These are phyloP conservation scores for Tetragonia tetragonoides DNA, from an alignment of 148 eudicot species.

Conservation along the genomic window DNA sequence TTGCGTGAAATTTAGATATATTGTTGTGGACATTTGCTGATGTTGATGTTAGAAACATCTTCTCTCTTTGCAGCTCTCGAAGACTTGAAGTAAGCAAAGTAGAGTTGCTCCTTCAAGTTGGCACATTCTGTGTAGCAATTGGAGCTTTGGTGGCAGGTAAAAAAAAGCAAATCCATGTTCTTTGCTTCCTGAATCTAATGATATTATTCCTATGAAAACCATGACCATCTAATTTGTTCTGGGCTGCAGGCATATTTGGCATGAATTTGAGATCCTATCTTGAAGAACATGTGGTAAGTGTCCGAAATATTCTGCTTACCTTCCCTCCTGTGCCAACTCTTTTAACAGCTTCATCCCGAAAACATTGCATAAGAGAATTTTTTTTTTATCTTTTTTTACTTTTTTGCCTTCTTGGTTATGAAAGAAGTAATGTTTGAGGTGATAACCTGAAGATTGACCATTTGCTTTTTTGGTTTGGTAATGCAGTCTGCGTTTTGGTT, in stretches of 20 bases:
- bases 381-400: neutral
- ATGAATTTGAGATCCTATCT: constrained; percentile 98
- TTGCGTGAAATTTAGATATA: neutral
- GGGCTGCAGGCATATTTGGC: constrained; percentile 85
- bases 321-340: neutral
- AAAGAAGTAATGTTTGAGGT: neutral
- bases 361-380: neutral
- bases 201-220: neutral
- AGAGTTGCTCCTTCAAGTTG: constrained; percentile 97
- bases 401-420: neutral
- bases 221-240: constrained; percentile 4
- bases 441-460: neutral
- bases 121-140: constrained; percentile 81
- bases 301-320: neutral
- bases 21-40: neutral
- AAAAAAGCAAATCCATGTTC: neutral
- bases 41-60: neutral
- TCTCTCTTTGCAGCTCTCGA: constrained; percentile 61
- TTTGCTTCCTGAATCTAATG: neutral
- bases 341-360: neutral
- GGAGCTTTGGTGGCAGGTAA: constrained; percentile 96
- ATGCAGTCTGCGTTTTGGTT: constrained; percentile 96
- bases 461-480: neutral
- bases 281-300: constrained; percentile 81
- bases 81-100: constrained; percentile 97